Evolutionary conservation across 345 rosid genomes (phyloP), one percentile per base, ranked within the genome.

Genomic region (Viola odorata): DNA sequence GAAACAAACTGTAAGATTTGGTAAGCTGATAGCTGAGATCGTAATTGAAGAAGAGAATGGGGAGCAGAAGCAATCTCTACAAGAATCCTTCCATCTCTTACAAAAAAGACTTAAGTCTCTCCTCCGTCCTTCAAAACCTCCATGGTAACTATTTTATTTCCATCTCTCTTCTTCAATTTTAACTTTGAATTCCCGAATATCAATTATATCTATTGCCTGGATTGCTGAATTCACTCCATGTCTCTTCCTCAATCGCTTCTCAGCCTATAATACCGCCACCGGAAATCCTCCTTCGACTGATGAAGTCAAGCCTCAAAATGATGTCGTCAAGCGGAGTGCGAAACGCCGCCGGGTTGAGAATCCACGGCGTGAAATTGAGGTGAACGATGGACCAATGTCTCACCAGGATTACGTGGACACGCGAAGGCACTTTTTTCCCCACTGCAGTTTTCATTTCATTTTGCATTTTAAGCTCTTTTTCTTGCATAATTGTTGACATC

Each of bases 51-150:
- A 50, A 41, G 39, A 58, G 2, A 56, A 81, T 81, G 86, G 79
- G 76, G 44, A 83, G 80, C 63, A 71, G 89, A 57, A 80, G 74
- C 32, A 87, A 87, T 81, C 73, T 87, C 77, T 84, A 81, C 80
- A 84, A 87, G 73, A 84, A 77, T 44, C 80, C 87, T 41, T 87
- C 90, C 0, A 49, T 79, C 58, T 54, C 80, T 7, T 87, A 84
- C 81, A 87, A 76, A 40, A 81, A 77, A 36, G 86, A 87, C 65
- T 38, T 84, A 32, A 67, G 69, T 54, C 80, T 87, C 68, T 77
- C 86, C 49, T 76, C 90, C 7, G 88, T 82, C 53, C 88, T 87
- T 58, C 83, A 75, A 66, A 87, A 87, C 65, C 81, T 87, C 60
- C 68, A 66, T 75, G 92, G 89, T 84, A 41, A 15, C 36, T 4